Conservation (phyloP, 768 basidiomycete species). For the Astraeus odoratus region DNA sequence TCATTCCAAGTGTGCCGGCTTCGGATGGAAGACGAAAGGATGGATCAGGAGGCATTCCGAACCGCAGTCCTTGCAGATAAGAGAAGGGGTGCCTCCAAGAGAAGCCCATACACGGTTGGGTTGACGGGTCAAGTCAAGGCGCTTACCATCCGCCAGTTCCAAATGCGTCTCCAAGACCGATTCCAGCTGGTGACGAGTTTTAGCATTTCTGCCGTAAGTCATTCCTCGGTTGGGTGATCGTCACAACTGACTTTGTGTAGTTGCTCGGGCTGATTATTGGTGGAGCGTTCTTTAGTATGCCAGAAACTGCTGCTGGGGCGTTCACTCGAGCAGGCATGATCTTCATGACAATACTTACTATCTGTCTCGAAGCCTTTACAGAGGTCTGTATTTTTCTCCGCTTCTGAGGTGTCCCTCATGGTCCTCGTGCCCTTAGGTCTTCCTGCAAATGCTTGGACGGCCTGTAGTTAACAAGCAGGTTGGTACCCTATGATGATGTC, state of each 20-base stretch:
- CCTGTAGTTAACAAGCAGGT: conserved; percentile 67
- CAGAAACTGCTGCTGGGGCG: conserved; percentile 66
- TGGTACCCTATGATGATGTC: conserved; percentile 5
- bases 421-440: conserved; percentile 40
- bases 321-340: conserved; percentile 86
- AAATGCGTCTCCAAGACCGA: conserved; percentile 63
- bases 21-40: conserved; percentile 50
- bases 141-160: conserved; percentile 67
- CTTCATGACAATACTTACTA: conserved; percentile 62
- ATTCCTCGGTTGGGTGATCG: neutral
- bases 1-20: conserved; percentile 50
- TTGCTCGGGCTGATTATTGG: conserved; percentile 54
- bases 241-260: conserved; percentile 3
- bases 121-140: conserved; percentile 69
- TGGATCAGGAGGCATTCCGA: conserved; percentile 72
- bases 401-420: neutral
- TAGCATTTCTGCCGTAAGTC: conserved; percentile 48
- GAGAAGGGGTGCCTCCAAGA: conserved; percentile 66
- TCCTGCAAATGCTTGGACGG: conserved; percentile 72
- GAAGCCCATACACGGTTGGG: conserved; percentile 78
- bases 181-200: conserved; percentile 75
- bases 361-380: conserved; percentile 64
- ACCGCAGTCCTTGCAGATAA: conserved; percentile 71
- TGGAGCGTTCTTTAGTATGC: conserved; percentile 66
- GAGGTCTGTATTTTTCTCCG: conserved; percentile 39